A percentile compares a stretch with the other conserved stretches of the same genome.
Evolutionary conservation across 208 protist genomes (phyloP).

Genomic region (Porcisia deanei): DNA sequence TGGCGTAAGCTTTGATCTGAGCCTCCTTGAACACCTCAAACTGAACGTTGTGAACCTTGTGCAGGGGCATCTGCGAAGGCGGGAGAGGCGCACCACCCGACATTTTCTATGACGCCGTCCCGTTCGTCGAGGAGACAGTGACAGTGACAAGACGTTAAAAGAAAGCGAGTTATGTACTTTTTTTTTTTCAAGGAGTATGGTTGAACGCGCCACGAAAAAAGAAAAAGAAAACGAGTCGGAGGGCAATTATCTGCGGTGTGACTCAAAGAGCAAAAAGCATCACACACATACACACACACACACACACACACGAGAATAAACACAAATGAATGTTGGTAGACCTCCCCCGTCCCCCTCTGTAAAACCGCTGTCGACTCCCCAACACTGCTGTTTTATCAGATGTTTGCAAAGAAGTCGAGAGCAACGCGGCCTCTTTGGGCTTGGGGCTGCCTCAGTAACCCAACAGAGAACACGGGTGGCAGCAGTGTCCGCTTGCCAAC

Average conservation of each 20-base stretch:
- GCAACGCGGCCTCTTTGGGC: not conserved
- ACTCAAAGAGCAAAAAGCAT: constrained; percentile 4
- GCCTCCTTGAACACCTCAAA: constrained; percentile 89
- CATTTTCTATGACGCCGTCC: constrained; percentile 35
- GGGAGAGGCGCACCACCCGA: constrained; percentile 79
- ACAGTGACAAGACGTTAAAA: not conserved
- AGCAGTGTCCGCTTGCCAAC: not conserved
- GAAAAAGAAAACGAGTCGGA: too few relatives aligned
- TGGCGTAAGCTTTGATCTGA: constrained; percentile 89
- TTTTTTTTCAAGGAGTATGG: not conserved
- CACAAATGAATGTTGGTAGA: not conserved
- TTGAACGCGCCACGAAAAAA: not conserved
- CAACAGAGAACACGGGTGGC: not conserved
- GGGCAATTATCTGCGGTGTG: not conserved
- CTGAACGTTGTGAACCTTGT: constrained; percentile 80
- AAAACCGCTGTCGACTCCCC: not conserved
- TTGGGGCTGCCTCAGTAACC: not conserved
- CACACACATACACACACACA: not conserved
- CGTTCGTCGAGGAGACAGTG: not conserved
- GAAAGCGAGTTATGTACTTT: not conserved
- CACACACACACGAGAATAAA: not conserved
- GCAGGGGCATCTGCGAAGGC: constrained; percentile 78
- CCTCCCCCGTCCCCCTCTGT: not conserved
- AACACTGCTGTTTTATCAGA: not conserved
- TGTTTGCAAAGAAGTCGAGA: too few relatives aligned